Evolutionary conservation across 495 filamentous ascomycete genomes (phyloP), one percentile per base, ranked within the genome.

Genomic region (Pyrenopolyporus hunteri): DNA sequence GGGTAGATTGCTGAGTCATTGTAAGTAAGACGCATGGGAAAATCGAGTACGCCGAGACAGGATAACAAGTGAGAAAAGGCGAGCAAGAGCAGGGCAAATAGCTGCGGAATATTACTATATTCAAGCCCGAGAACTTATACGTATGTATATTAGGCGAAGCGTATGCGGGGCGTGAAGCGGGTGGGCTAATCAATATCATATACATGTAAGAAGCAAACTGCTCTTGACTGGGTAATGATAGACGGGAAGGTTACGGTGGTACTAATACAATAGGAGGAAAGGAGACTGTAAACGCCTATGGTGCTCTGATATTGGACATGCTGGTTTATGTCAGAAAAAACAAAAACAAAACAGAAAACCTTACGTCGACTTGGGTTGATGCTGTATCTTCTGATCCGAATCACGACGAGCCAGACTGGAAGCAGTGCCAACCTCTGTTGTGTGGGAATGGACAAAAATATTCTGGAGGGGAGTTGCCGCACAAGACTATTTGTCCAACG

Each of bases 1-100:
- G 25, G 14, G 35, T 16, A 33, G 40, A 45, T 57, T 66, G 52
- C 31, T 43, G 59, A 17, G 14, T 13, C 59, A 64, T 70, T 20
- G 56, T 68, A 23, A 70, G 64, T 37, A 37, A 33, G 13, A 49
- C 11, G n/a, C 14, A 22, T 52, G 5, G 19, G n/a, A n/a, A 8
- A 10, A 17, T 19, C 35, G n/a, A 40, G 20, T n/a, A n/a, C n/a
- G n/a, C n/a, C n/a, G n/a, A n/a, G n/a, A n/a, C n/a, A n/a, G n/a
- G n/a, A n/a, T n/a, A n/a, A n/a, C n/a, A n/a, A n/a, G n/a, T n/a
- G n/a, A n/a, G n/a, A n/a, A n/a, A n/a, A n/a, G n/a, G n/a, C n/a
- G n/a, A n/a, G n/a, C n/a, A n/a, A n/a, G n/a, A n/a, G n/a, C n/a
- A n/a, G n/a, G n/a, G n/a, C n/a, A n/a, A n/a, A n/a, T n/a, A n/a